Conservation (phyloP, 768 basidiomycete species). For the Lepiota subincarnata region DNA sequence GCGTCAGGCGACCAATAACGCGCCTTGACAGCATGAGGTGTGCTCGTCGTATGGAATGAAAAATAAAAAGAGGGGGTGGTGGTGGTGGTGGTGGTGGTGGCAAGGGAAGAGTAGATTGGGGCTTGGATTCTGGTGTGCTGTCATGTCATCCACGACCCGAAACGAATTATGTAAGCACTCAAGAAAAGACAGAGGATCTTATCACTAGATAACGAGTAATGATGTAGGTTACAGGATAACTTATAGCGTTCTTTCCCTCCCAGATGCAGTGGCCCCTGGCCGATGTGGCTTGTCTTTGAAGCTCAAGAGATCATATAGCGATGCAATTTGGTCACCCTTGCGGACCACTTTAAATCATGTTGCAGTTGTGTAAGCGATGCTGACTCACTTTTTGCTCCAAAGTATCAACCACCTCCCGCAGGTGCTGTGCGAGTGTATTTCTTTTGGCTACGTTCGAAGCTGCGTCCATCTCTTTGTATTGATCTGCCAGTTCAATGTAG, state of each 20-base stretch:
- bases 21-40: constrained; percentile 10
- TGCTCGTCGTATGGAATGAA: not conserved
- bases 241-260: not conserved
- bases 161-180: not conserved
- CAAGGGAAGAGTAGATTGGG: too few species aligned
- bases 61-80: not conserved
- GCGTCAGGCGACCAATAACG: constrained; percentile 6
- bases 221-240: not conserved
- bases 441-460: constrained; percentile 77
- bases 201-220: not conserved
- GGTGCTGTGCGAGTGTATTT: constrained; percentile 81
- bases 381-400: constrained; percentile 81
- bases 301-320: constrained; percentile 76
- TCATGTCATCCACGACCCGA: constrained; percentile 3
- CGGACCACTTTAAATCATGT: constrained; percentile 5
- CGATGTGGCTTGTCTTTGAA: constrained; percentile 62
- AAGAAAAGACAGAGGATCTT: too few species aligned
- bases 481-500: constrained; percentile 86
- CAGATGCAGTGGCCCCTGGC: too few species aligned
- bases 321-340: constrained; percentile 93
- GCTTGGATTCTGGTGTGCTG: not conserved
- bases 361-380: not conserved
- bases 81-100: not conserved
- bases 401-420: constrained; percentile 87
- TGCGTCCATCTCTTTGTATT: constrained; percentile 88